Conservation (phyloP, 73 alveolate genomes). For the Paramecium pentaurelia region DNA sequence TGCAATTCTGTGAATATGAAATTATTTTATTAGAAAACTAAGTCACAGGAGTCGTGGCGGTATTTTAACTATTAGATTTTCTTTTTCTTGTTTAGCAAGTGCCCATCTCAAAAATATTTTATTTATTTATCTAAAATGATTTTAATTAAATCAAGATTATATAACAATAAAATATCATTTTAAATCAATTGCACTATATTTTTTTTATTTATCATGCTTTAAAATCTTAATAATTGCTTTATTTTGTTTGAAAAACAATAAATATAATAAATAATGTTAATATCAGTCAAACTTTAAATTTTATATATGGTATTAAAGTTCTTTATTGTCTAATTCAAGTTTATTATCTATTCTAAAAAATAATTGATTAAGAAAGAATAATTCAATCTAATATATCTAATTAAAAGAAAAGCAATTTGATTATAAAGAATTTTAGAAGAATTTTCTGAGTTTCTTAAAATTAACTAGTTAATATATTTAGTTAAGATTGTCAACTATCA, state of each 20-base stretch:
- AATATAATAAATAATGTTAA: neutral
- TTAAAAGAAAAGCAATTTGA: neutral
- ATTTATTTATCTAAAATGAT: neutral
- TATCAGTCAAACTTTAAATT: too few species aligned
- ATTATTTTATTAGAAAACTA: neutral
- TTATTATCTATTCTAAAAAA: too few species aligned
- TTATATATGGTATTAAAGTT: too few species aligned
- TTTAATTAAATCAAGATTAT: neutral
- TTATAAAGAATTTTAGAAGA: neutral
- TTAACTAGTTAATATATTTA: neutral
- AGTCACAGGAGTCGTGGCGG: neutral
- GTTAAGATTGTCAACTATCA: neutral
- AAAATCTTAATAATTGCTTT: neutral
- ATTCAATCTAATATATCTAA: neutral
- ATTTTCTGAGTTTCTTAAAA: neutral
- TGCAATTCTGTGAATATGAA: neutral
- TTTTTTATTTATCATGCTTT: neutral
- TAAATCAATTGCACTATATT: neutral
- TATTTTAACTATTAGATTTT: neutral
- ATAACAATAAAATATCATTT: neutral
- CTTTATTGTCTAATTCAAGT: neutral
- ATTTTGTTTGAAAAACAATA: neutral
- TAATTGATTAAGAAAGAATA: neutral
- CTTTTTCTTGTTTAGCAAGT: neutral
- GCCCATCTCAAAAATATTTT: neutral